These are phyloP conservation scores for Berberis thunbergii DNA, from an alignment of 164 flowering plant species.

Conservation along the genomic window DNA sequence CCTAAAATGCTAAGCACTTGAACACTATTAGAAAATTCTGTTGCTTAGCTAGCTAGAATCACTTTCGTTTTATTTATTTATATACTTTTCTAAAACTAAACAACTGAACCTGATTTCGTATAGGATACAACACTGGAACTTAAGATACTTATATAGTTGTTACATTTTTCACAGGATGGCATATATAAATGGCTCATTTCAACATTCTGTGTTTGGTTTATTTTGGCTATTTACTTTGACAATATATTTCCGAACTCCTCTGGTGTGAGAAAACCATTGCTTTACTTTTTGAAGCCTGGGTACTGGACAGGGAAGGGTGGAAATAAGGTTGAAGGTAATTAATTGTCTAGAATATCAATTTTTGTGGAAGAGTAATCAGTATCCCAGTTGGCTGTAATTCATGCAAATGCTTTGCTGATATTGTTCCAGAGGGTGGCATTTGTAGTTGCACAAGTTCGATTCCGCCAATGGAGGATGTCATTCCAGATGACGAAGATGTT, in stretches of 20 bases:
- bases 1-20: constrained; percentile 2
- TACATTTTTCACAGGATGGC: constrained; percentile 50
- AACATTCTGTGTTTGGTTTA: constrained; percentile 64
- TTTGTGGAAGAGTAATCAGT: neutral
- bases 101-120: no score
- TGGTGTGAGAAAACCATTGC: constrained; percentile 73
- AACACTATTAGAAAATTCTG: neutral
- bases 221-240: constrained; percentile 90
- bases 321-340: constrained; percentile 57
- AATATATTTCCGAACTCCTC: constrained; percentile 71
- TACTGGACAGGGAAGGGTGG: constrained; percentile 95
- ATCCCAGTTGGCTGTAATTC: constrained; percentile 1
- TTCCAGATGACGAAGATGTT: constrained; percentile 88
- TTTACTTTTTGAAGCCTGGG: constrained; percentile 70
- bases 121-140: no score
- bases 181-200: constrained; percentile 63
- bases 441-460: constrained; percentile 58
- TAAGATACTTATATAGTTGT: constrained; percentile 4
- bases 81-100: neutral
- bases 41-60: neutral
- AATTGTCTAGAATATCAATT: constrained; percentile 6
- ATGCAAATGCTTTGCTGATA: constrained; percentile 2
- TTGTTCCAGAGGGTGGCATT: constrained; percentile 59
- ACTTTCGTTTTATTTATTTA: neutral
- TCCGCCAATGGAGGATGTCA: constrained; percentile 40